Evolutionary conservation across 768 basidiomycete species (phyloP), one percentile per base, ranked within the genome.

Genomic region (Termitomyces sp.): DNA sequence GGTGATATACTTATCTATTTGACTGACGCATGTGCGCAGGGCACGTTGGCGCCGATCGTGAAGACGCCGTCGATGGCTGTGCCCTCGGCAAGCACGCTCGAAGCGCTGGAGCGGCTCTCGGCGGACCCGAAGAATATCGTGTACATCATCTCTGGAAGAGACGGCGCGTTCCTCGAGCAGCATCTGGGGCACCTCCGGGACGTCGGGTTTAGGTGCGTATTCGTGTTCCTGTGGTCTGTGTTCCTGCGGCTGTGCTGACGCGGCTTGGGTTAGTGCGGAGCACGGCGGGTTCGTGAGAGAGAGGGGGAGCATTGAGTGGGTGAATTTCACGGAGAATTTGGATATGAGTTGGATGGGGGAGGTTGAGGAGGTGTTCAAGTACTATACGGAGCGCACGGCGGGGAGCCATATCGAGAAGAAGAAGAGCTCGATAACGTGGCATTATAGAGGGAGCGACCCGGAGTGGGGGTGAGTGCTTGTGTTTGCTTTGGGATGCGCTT

Each of bases 311-410:
- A 68, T 58, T 29, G 75, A 81, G 60, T 99, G 96, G 92, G 77
- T 76, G 60, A 94, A 94, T 68, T 90, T 97, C 69, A 97, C 95
- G n/a, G 83, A 87, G 71, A 81, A 79, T 60, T 70, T 99, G 68
- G 95, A 99, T 74, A 98, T 98, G 96, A 84, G 84, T 62, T 99
- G 96, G 96, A 94, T 96, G 90, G 77, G 73, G 53, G 96, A 99
- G 75, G 96, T 97, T 31, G 83, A 87, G 65, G 94, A 98, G 75
- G 88, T 99, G 51, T 99, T 99, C 74, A 84, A 82, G 72, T 98
- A 96, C 74, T 96, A 96, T 73, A 96, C 93, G 18, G 94, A 96
- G 83, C 79, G 96, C 52, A 99, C 96, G 64, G 92, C 93, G 36
- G 96, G 96, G n/a, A 90, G 90, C 63, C 88, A 90, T 66, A 93